Evolutionary conservation across 176 grass and related monocot genomes (phyloP), one percentile per base, ranked within the genome.

Genomic region (Raddia guianensis): DNA sequence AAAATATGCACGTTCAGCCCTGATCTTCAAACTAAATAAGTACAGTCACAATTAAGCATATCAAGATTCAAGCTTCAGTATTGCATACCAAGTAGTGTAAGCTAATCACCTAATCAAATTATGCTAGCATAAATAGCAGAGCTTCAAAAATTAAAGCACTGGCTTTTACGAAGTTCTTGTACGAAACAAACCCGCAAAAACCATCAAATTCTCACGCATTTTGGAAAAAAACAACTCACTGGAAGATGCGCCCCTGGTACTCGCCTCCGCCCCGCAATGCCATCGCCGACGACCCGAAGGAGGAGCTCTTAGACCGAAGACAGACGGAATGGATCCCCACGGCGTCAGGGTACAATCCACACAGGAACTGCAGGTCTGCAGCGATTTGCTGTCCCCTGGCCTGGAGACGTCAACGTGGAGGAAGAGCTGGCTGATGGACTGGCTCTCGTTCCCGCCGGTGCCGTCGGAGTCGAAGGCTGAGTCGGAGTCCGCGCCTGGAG

Each of bases 301-400:
- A 45, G 32, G 85, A 73, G 2, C 56, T 62, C 86, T 95, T 93
- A 0, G 92, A 79, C 68, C 92, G 91, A 60, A 99, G 96, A 86
- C 88, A 93, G 37, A 99, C 86, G 19, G 96, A 95, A 68, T 99
- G 92, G 74, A 99, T 95, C 62, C 96, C 96, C 19, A 99, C 73
- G 27, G 92, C 90, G 72, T 99, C 92, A 10, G 86, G 92, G 72
- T 99, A 99, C 48, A 99, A 74, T 27, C 96, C 96, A 66, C 96
- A 95, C 0, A 99, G 86, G 87, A 99, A 95, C 49, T 99, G 92
- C n/a, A n/a, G n/a, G n/a, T n/a, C n/a, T n/a, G n/a, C 66, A 99
- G 70, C 70, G 96, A 93, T 42, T 99, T 90, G 47, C 90, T 61
- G 53, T 63, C 84, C 63, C 69, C 84, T 21, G 88, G 86, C 88